These are phyloP conservation scores for Delitschia confertaspora DNA, from an alignment of 495 filamentous ascomycete genomes.

Conservation along the genomic window DNA sequence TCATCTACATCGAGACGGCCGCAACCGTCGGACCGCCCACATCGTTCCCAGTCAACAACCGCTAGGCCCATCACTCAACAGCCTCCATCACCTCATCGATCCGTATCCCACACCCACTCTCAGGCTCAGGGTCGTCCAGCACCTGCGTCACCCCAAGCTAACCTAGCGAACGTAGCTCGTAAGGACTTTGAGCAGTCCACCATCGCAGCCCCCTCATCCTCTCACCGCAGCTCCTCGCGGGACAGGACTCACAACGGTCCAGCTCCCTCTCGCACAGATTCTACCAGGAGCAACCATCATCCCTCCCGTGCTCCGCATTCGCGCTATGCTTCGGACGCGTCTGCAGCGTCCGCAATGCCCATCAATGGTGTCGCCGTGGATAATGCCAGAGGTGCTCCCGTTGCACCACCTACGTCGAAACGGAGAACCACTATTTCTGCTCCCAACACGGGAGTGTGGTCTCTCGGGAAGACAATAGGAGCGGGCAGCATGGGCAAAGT, in stretches of 20 bases:
- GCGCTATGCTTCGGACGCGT: conserved; percentile 39
- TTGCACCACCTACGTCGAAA: conserved; percentile 37
- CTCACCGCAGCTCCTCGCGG: conserved; percentile 47
- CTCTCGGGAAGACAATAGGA: conserved; percentile 92
- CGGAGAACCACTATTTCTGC: conserved; percentile 75
- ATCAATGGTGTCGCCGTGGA: conserved; percentile 41
- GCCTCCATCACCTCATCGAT: conserved; percentile 30
- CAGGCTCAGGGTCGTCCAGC: conserved; percentile 43
- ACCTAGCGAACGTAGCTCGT: conserved; percentile 46
- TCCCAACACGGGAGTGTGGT: conserved; percentile 78
- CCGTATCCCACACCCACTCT: conserved; percentile 40
- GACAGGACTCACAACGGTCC: conserved; percentile 43
- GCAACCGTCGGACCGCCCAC: conserved; percentile 45
- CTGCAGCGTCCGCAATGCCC: conserved; percentile 46
- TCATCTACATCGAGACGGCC: conserved; percentile 47
- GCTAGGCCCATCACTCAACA: conserved; percentile 12
- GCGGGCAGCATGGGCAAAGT: conserved; percentile 99
- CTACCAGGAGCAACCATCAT: conserved; percentile 40
- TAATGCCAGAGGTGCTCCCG: conserved; percentile 37
- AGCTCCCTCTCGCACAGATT: conserved; percentile 45
- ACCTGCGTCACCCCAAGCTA: conserved; percentile 42
- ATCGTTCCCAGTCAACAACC: conserved; percentile 49
- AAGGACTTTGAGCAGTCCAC: conserved; percentile 52
- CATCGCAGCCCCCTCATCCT: conserved; percentile 38
- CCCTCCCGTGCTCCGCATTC: conserved; percentile 40